phyloP scores from a whole-genome alignment of 192 early-diverging fungal genomes.

The Gamsiella multidivaricata region DNA sequence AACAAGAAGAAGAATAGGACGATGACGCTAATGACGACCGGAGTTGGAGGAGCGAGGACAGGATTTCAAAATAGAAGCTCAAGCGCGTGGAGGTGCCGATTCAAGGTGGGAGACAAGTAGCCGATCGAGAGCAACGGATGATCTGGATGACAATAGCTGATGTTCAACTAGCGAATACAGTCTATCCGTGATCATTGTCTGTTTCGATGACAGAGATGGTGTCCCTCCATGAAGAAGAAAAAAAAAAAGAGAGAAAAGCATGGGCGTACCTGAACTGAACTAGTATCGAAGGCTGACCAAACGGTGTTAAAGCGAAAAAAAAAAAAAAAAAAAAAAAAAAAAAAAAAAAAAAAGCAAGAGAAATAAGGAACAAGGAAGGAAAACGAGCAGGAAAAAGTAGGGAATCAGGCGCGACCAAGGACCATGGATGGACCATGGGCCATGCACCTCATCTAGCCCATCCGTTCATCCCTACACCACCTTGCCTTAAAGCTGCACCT shows the following conservation, averaged over 20 bases:
- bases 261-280: too few species aligned
- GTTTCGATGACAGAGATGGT: too few species aligned
- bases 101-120: neutral
- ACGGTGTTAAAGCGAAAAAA: too few species aligned
- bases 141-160: neutral
- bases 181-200: too few species aligned
- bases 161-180: too few species aligned
- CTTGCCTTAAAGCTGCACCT: too few species aligned
- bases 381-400: neutral
- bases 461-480: too few species aligned
- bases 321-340: neutral
- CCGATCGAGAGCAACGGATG: neutral
- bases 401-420: neutral
- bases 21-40: too few species aligned
- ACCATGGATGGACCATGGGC: neutral
- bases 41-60: too few species aligned
- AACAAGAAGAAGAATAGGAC: neutral
- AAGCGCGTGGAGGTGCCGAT: neutral
- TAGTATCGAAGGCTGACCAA: neutral
- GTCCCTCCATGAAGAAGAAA: too few species aligned
- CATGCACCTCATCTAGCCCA: neutral
- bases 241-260: too few species aligned
- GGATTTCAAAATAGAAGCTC: conserved; percentile 4
- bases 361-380: neutral
- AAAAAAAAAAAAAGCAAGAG: neutral